Percentiles rank a stretch among this genome's conserved stretches.
Evolutionary conservation across 1,139 yeast genomes (phyloP).

Genomic region (Debaryomyces udenii): DNA sequence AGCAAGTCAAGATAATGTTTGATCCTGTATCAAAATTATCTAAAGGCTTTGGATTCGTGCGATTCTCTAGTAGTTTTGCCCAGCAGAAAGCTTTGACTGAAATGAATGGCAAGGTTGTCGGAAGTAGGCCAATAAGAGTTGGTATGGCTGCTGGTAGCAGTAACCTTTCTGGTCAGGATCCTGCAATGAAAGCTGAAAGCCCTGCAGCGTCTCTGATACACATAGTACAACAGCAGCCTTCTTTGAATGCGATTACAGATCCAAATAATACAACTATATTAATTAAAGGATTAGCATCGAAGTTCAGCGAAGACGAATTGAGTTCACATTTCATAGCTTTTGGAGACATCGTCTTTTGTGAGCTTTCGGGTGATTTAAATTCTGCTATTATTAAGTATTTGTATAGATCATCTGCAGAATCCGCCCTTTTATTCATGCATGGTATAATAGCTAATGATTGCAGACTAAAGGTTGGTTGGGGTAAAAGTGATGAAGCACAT

Average conservation of each 20-base stretch:
- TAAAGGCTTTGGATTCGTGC: slow-evolving; percentile 91
- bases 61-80: slow-evolving; percentile 72
- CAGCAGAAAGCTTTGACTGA: slow-evolving; percentile 75
- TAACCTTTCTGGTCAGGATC: slow-evolving; percentile 11
- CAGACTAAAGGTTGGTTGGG: slow-evolving; percentile 40
- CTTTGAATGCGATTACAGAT: slow-evolving; percentile 35
- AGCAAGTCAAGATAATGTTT: slow-evolving; percentile 84
- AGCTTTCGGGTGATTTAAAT: slow-evolving; percentile 24
- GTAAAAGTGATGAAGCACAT: slow-evolving; percentile 18
- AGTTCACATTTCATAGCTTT: slow-evolving; percentile 32
- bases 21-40: slow-evolving; percentile 77
- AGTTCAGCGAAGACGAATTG: slow-evolving; percentile 35
- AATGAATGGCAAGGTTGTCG: slow-evolving; percentile 79
- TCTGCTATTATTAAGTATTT: slow-evolving; percentile 32
- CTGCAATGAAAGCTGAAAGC: slow-evolving; percentile 12
- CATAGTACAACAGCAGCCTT: slow-evolving; percentile 39
- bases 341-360: slow-evolving; percentile 38
- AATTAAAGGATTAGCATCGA: slow-evolving; percentile 32
- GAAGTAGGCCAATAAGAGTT: slow-evolving; percentile 77
- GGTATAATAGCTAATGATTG: slow-evolving; percentile 36
- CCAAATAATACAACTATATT: slow-evolving; percentile 38
- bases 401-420: slow-evolving; percentile 39
- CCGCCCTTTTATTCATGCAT: slow-evolving; percentile 37
- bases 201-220: slow-evolving; percentile 17
- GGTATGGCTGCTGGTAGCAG: slow-evolving; percentile 35